Evolutionary conservation across 106 monocot species (phyloP).

Genomic region (Apostasia shenzhenica): DNA sequence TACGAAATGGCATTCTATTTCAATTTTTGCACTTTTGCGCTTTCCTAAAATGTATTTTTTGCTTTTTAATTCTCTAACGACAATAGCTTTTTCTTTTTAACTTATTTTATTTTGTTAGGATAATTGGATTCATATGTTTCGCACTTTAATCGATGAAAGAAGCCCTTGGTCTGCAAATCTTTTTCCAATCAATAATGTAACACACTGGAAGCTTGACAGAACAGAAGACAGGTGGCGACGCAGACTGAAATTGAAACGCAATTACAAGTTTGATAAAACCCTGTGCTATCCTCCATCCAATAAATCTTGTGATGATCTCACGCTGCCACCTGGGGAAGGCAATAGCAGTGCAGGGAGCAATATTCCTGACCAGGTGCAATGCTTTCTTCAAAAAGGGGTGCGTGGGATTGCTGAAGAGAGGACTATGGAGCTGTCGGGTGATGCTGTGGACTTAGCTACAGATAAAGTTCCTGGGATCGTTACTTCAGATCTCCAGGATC

Average conservation of each 20-base stretch:
- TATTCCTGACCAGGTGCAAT: slow-evolving; percentile 82
- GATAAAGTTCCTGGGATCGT: slow-evolving; percentile 8
- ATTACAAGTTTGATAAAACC: slow-evolving; percentile 83
- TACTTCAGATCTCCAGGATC: slow-evolving; percentile 24
- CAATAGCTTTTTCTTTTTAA: too few species aligned
- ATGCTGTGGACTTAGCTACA: slow-evolving; percentile 15
- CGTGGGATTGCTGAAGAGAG: slow-evolving; percentile 63
- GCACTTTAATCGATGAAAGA: slow-evolving; percentile 85
- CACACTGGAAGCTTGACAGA: slow-evolving; percentile 95
- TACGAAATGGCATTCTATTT: slow-evolving; percentile 21
- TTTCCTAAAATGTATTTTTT: neutral
- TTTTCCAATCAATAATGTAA: slow-evolving; percentile 59
- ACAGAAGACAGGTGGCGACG: slow-evolving; percentile 86
- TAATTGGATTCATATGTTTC: slow-evolving; percentile 89
- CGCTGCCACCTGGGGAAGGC: slow-evolving; percentile 12
- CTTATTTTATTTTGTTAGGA: slow-evolving; percentile 33
- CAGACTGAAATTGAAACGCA: slow-evolving; percentile 74
- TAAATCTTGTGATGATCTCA: slow-evolving; percentile 29
- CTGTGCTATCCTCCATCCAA: slow-evolving; percentile 70
- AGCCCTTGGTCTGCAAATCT: slow-evolving; percentile 93
- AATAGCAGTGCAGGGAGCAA: slow-evolving; percentile 11
- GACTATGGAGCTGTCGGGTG: slow-evolving; percentile 37
- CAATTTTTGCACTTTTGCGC: too few species aligned
- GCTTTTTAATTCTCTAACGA: neutral
- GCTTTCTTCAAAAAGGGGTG: slow-evolving; percentile 76